Evolutionary conservation across 2,329 filamentous ascomycete species (phyloP), one percentile per base, ranked within the genome.

Genomic region (Botrytis squamosa): DNA sequence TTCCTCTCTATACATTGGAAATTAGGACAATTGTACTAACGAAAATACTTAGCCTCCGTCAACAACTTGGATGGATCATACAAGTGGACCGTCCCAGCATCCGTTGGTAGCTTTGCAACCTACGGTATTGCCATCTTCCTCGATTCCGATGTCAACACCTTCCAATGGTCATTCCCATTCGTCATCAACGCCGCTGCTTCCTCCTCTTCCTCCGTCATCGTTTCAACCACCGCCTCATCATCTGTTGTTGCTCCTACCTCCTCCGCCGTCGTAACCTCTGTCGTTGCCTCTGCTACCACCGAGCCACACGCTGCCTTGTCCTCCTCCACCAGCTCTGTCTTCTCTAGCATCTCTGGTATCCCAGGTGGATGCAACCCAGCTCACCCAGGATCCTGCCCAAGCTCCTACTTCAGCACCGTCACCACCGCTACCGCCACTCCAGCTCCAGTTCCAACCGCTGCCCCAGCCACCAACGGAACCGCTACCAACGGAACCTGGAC

Each of bases 111-210:
- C 73, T 80, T 83, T 59, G 83, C 82, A 70, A 84, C 85, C 79
- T 91, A 91, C 82, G 89, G 89, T 77, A 83, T 91, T 80, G 83
- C 85, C 82, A 83, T 91, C 82, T 81, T 81, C 75, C 84, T 86
- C 52, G 85, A 87, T 77, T 82, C 52, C 12, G 71, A 83, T 36
- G 76, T 68, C 18, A 81, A 85, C 79, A 82, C 85, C 80, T 89
- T 88, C 85, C 88, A 91, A 85, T 91, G 87, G 85, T 89, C 88
- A 73, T 86, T 86, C 84, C 88, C 88, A 78, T 91, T 91, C 80
- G 75, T 77, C 71, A 78, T 82, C 70, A 64, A 72, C 14, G 75
- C 74, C 20, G 70, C 70, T 52, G 22, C 71, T 1, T 64, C 40
- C 65, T 60, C 69, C n/a, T 63, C 71, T 20, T 52, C n/a, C 38